Evolutionary conservation across 345 rosid genomes (phyloP).

Genomic region (Lepidium aucheri): DNA sequence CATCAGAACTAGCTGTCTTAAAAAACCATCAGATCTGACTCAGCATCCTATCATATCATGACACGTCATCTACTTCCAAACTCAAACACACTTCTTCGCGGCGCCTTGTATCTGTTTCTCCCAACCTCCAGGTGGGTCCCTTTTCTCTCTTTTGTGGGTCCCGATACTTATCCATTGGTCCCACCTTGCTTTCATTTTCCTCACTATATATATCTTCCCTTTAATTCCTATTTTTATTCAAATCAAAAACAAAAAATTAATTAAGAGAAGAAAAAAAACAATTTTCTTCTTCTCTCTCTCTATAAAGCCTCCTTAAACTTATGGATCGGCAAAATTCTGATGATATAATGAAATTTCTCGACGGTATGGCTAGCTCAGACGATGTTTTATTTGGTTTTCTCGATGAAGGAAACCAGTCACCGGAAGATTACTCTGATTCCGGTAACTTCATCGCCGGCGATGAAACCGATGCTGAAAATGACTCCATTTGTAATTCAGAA

Average conservation of each 20-base stretch:
- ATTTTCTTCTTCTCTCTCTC: slow-evolving; percentile 11
- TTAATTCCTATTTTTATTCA: neutral
- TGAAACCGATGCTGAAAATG: slow-evolving; percentile 26
- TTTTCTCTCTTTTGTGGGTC: neutral
- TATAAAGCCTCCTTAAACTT: neutral
- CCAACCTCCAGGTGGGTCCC: slow-evolving; percentile 25
- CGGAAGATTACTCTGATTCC: slow-evolving; percentile 17
- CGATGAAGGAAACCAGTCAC: slow-evolving; percentile 32
- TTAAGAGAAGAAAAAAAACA: neutral
- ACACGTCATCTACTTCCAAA: slow-evolving; percentile 31
- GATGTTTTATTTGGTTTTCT: slow-evolving; percentile 58
- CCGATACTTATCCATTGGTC: neutral
- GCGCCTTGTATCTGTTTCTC: slow-evolving; percentile 53
- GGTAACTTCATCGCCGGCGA: slow-evolving; percentile 8
- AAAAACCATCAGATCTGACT: neutral
- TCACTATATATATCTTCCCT: slow-evolving; percentile 16
- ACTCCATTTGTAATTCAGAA: slow-evolving; percentile 24
- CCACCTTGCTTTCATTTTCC: neutral
- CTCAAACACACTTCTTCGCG: slow-evolving; percentile 29
- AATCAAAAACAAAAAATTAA: neutral
- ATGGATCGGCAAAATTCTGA: slow-evolving; percentile 36
- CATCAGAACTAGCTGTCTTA: slow-evolving; percentile 40
- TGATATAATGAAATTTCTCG: slow-evolving; percentile 42
- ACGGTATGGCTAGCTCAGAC: slow-evolving; percentile 45
- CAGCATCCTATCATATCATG: neutral